These are phyloP conservation scores for Xylaria sp. DNA, from an alignment of 2,329 filamentous ascomycete species.

Conservation along the genomic window DNA sequence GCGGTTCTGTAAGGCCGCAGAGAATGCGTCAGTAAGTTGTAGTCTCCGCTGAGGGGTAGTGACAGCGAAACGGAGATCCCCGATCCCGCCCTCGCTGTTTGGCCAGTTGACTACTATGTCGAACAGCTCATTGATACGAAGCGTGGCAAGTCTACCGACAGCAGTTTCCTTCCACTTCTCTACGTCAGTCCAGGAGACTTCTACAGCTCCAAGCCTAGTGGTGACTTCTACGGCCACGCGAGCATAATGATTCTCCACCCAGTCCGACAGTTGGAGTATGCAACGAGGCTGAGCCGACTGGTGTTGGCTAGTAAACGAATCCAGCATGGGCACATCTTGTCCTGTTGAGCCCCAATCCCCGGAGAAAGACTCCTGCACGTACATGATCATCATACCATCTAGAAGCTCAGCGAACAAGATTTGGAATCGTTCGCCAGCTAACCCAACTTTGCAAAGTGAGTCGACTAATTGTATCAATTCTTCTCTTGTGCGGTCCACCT, in stretches of 20 bases:
- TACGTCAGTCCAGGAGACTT: conserved; percentile 65
- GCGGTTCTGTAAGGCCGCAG: conserved; percentile 69
- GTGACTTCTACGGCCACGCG: conserved; percentile 72
- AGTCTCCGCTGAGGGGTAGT: conserved; percentile 74
- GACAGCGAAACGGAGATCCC: conserved; percentile 77
- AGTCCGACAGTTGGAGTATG: conserved; percentile 68
- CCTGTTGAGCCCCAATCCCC: conserved; percentile 66
- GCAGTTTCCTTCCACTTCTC: conserved; percentile 78
- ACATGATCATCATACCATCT: conserved; percentile 71
- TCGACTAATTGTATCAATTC: conserved; percentile 67
- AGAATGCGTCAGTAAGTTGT: conserved; percentile 76
- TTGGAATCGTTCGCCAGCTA: conserved; percentile 75
- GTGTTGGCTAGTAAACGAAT: conserved; percentile 42
- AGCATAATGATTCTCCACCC: conserved; percentile 74
- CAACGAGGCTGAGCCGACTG: conserved; percentile 60
- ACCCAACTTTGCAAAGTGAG: conserved; percentile 70
- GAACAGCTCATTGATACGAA: conserved; percentile 78
- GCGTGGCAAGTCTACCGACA: conserved; percentile 71
- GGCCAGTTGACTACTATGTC: conserved; percentile 84
- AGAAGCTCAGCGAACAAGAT: conserved; percentile 77
- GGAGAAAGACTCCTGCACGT: conserved; percentile 69
- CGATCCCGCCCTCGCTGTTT: conserved; percentile 73
- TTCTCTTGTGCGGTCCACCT: conserved; percentile 55
- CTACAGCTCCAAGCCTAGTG: conserved; percentile 54
- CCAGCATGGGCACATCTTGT: conserved; percentile 39